Base-by-base conservation (phyloP, 2,329 filamentous ascomycete genomes). In the Hymenoscyphus infarciens region DNA sequence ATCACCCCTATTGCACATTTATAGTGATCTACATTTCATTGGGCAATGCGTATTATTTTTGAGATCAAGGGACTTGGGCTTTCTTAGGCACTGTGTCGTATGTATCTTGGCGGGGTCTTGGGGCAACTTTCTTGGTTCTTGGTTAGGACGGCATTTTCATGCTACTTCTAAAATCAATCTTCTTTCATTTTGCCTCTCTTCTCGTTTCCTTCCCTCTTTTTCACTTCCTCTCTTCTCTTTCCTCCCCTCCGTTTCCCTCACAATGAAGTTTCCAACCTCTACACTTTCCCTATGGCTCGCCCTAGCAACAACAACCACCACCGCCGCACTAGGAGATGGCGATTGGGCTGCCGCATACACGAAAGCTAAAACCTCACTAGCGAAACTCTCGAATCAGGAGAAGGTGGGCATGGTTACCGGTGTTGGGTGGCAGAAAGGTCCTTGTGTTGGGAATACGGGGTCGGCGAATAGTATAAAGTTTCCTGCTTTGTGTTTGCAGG, bases 381-480 rank as follows among this genome's bases (percentile, higher is more conserved):
- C 80, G 38, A 83, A 85, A 72, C 87, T 96, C 79, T 89, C 85
- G 11, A 79, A 91, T 55, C 78, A 84, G 2, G 90, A 95, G 74
- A 96, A 95, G 76, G 83, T 94, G 70, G 89, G 88, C 71, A 81
- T 95, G 63, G 92, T 90, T 3, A 90, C 89, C 0, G 91, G 91
- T 13, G 83, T 86, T 3, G 90, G 91, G 25, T 93, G 89, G 89
- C 79, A 82, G 69, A 89, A 89, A 77, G 87, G 85, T 0, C 82
- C 86, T 64, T 90, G 88, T 70, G 86, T 88, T 7, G 85, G 85
- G 49, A 87, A 87, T 71, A 87, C 83, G 16, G 78, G 79, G 5
- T 77, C 85, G 31, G 80, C 85, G 25, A 73, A 76, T 22, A 76
- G 79, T n/a, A 85, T 87, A 69, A 81, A 81, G 62, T 94, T 92